Evolutionary conservation across 768 basidiomycete genomes (phyloP), one percentile per base, ranked within the genome.

Genomic region (Russula earlei): DNA sequence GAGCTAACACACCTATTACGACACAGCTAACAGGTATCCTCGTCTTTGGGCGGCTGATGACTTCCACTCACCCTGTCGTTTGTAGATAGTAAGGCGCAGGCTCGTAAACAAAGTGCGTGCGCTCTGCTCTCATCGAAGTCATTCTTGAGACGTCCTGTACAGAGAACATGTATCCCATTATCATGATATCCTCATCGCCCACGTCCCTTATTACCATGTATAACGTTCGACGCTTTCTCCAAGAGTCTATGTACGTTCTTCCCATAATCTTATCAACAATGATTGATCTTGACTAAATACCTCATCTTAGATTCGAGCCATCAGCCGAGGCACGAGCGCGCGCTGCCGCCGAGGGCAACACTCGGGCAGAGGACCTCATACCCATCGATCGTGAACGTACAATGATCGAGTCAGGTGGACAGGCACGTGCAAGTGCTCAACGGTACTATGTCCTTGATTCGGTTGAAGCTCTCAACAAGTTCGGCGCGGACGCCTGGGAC

Each of bases 161-260:
- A 89, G 85, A 80, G 61, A 83, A 82, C 65, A 82, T 79, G 64
- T 87, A 87, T 70, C 95, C 95, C 0, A 98, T 99, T 66, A 96
- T 98, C 69, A 87, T 98, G 74, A 93, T 99, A 41, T 95, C 94
- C 0, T 95, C 93, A 0, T 93, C 87, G 15, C 93, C 93, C 0
- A 97, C 95, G 1, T 84, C 92, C 3, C 80, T 99, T 53, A 85
- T 99, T 67, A 96, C 92, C 6, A 96, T 99, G 91, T 84, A 93
- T 79, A 98, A 99, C 65, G 91, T 98, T 54, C 90, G 89, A 68
- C 81, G 80, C 31, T 95, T 98, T 71, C 71, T 98, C 17, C 91
- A 97, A 72, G 91, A 97, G 65, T 81, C 91, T 0, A 72, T 79
- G 85, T 91, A 69, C 56, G 54, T 46, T 27, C 7, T 45, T 36